Evolutionary conservation across 306 rosid genomes (phyloP), one percentile per base, ranked within the genome.

Genomic region (Boehmeria nivea): DNA sequence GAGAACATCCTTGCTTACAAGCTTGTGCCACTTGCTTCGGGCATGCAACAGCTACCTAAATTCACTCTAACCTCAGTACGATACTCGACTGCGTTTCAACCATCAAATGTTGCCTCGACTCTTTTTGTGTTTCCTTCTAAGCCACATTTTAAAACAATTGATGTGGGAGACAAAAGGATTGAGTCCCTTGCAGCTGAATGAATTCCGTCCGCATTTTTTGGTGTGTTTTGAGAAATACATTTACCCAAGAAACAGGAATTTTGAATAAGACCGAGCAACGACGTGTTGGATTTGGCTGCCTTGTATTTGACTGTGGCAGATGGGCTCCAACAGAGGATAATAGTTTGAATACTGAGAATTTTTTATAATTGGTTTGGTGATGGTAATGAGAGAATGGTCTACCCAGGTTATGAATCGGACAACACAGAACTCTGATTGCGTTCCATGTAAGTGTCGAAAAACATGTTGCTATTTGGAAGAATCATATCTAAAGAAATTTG

Each of bases 1-100:
- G 93, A 80, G 76, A 85, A 76, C 59, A 61, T 87, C 24, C 77
- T 84, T 43, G 69, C 87, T 51, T 91, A 82, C 82, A 91, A 84
- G 80, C 89, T 91, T 44, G 98, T 91, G 39, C 94, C 96, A 13
- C 90, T 87, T 68, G 82, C 88, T 38, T 78, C 95, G 1, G 95
- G 96, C 34, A 44, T 77, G 71, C 93, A 80, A 52, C 93, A 80
- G 63, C 73, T 91, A 53, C 98, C 98, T 3, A 84, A 65, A 75
- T 78, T 82, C 76, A 76, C 83, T 21, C 60, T 87, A 65, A 76
- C 89, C 54, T 83, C 95, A 33, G 81, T 72, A 49, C 80, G 93
- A 76, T 87, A 87, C 69, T 91, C 87, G 12, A 83, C 85, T 49
- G 75, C 76, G 42, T 91, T 84, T 77, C 94, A 84, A 63, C 73